phyloP scores from a whole-genome alignment of 352 stramenopile species.

The Phytophthora chlamydospora region DNA sequence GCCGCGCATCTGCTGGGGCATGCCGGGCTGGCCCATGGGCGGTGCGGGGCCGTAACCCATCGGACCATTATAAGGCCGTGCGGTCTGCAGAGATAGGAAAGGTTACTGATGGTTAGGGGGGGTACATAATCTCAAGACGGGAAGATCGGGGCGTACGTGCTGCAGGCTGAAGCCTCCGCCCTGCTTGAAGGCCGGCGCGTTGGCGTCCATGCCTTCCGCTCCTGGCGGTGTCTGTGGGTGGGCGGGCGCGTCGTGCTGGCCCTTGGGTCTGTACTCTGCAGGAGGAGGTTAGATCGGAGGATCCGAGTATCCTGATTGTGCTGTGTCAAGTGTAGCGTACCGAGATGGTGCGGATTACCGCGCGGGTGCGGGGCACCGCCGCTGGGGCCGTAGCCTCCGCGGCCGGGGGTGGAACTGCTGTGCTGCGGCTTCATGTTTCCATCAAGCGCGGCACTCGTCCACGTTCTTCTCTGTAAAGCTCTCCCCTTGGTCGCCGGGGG shows the following conservation, averaged over 20 bases:
- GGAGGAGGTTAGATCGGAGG: too few relatives aligned
- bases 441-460: conserved; percentile 30
- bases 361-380: conserved; percentile 35
- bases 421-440: conserved; percentile 66
- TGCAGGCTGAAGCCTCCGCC: conserved; percentile 48
- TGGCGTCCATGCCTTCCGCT: conserved; percentile 47
- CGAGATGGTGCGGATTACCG: conserved; percentile 47
- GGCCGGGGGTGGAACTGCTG: conserved; percentile 32
- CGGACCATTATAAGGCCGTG: conserved; percentile 47
- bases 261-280: conserved; percentile 53
- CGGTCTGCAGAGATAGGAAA: conserved; percentile 24
- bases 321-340: conserved; percentile 14
- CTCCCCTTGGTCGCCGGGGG: conserved; percentile 32
- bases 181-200: conserved; percentile 49
- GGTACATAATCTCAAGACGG: too few relatives aligned
- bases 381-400: conserved; percentile 37
- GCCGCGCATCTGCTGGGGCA: conserved; percentile 58
- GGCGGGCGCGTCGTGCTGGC: conserved; percentile 31
- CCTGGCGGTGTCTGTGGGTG: conserved; percentile 28
- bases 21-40: conserved; percentile 40
- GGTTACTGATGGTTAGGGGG: background rate
- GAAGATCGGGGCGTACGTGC: conserved; percentile 30
- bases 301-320: too few relatives aligned
- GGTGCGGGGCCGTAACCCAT: conserved; percentile 45
- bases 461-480: conserved; percentile 28